Conservation (phyloP, 2,329 filamentous ascomycete species). For the Aspergillus viridinutans region DNA sequence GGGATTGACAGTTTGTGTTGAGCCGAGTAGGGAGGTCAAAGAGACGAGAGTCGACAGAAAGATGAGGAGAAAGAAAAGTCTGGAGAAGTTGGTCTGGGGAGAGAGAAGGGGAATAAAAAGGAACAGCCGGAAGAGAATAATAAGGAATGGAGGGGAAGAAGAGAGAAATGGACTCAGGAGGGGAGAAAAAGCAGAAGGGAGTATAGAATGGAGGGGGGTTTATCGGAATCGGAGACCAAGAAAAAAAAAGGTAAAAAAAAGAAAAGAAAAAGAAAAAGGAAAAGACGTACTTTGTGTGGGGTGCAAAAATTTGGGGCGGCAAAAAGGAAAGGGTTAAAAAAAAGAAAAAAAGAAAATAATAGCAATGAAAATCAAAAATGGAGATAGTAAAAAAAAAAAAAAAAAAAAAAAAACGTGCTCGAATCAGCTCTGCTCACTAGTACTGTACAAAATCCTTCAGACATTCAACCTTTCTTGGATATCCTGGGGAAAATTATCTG, state of each 20-base stretch:
- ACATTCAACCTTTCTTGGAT: not conserved
- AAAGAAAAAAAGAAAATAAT: conserved; percentile 10
- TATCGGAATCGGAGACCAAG: conserved; percentile 25
- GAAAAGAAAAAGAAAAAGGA: conserved; percentile 16
- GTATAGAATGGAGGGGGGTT: conserved; percentile 12
- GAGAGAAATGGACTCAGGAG: conserved; percentile 22
- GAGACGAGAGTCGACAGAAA: conserved; percentile 15
- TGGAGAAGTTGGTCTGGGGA: conserved; percentile 25
- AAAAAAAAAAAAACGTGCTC: conserved; percentile 24
- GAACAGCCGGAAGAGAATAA: conserved; percentile 16
- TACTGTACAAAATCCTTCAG: not conserved
- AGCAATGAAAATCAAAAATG: conserved; percentile 7
- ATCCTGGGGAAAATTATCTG: not conserved
- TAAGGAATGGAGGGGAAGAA: conserved; percentile 21
- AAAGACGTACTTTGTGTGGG: conserved; percentile 4
- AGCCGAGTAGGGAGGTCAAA: conserved; percentile 13
- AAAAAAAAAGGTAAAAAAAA: conserved; percentile 11
- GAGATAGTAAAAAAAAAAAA: no score
- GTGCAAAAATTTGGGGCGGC: conserved; percentile 17
- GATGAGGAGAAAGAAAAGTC: conserved; percentile 19
- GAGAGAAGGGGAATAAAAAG: conserved; percentile 26
- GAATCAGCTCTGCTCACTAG: conserved; percentile 9
- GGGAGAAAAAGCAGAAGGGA: conserved; percentile 19
- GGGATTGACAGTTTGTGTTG: conserved; percentile 13
- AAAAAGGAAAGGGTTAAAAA: conserved; percentile 14